Base-by-base conservation (phyloP, 306 rosid genomes). In the Bauhinia variegata region DNA sequence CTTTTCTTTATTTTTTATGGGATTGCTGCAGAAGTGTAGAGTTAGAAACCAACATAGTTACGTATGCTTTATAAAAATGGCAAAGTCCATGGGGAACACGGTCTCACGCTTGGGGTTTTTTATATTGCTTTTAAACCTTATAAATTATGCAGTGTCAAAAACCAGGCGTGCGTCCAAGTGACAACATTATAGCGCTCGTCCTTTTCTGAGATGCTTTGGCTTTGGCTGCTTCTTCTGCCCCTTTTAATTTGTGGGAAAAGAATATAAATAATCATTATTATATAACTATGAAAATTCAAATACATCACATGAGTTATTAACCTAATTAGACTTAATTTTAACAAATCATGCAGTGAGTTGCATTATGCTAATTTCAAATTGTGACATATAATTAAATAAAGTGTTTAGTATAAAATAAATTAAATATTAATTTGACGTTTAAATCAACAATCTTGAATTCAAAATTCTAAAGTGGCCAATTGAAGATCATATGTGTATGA, bases 1-100 rank as follows among this genome's bases (percentile, higher is more conserved):
- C 49, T 46, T 2, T 23, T 23, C n/a, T 23, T 63, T 6, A 7
- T 18, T 58, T 52, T 38, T 60, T 42, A 49, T 36, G 11, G 4
- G 31, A 72, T 60, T 56, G 61, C 49, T 62, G 36, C 54, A 63
- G 67, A 71, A 23, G 2, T 72, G 80, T 65, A 82, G 96, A 82
- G 88, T 79, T 90, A 64, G 83, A 85, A 84, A 78, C 88, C 95
- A 83, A 87, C 82, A 83, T 75, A 34, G 78, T 83, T 83, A 81
- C 91, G 91, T 76, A 65, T 83, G 70, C 74, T 75, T 73, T 63
- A 47, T 54, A 67, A 60, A n/a, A 70, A 62, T 34, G 67, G 78
- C 30, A 58, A 77, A 67, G 82, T 73, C 74, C 5, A 13, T 7
- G 49, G 89, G 85, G 86, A 78, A 84, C 89, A 88, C 36, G 71